phyloP scores from a whole-genome alignment of 2,329 filamentous ascomycete species.

The Ceratocystis albifundus region DNA sequence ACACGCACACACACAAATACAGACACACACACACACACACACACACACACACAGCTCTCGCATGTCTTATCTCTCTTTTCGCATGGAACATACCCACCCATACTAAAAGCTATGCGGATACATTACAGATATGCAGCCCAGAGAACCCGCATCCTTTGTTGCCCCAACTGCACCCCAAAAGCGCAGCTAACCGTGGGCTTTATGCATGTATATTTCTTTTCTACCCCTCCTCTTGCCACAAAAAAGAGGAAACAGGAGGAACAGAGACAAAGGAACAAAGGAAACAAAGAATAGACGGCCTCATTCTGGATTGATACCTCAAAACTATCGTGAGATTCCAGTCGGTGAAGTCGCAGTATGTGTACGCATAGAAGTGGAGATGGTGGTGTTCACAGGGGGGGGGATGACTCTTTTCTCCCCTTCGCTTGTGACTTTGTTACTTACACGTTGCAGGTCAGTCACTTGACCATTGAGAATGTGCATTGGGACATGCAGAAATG shows the following conservation, averaged over 20 bases:
- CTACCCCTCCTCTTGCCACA: neutral
- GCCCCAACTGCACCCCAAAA: neutral
- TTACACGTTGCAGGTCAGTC: neutral
- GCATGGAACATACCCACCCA: neutral
- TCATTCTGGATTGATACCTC: neutral
- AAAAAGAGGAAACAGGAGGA: neutral
- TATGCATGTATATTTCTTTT: neutral
- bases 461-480: neutral
- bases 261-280: neutral
- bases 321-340: slow-evolving; percentile 9
- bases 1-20: neutral
- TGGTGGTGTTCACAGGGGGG: neutral
- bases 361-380: neutral
- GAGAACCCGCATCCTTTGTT: slow-evolving; percentile 9
- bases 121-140: neutral
- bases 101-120: neutral
- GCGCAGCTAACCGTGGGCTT: neutral
- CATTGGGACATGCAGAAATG: neutral
- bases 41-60: neutral
- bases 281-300: neutral
- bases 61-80: neutral
- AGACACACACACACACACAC: neutral
- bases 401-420: neutral
- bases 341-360: neutral
- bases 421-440: neutral